These are phyloP conservation scores for Rhododendron henanense DNA, from an alignment of 148 eudicot species.

Conservation along the genomic window DNA sequence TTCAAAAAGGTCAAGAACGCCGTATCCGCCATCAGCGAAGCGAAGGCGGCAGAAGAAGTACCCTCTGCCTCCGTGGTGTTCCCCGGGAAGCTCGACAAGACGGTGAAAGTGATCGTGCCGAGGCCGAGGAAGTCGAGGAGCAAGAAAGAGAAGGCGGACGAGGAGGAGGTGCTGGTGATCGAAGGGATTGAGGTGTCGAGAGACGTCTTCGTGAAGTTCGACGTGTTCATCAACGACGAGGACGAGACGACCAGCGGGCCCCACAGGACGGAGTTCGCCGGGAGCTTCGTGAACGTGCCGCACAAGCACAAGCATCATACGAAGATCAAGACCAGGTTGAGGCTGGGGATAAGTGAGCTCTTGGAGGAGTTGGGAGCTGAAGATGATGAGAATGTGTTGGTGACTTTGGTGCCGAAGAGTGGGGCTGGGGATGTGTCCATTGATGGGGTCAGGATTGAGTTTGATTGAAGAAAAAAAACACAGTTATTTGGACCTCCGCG, in stretches of 20 bases:
- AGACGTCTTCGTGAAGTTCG: slow-evolving; percentile 54
- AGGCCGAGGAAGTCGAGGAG: slow-evolving; percentile 68
- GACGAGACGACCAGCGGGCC: slow-evolving; percentile 39
- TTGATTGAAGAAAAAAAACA: slow-evolving; percentile 6
- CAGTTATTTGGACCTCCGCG: background rate
- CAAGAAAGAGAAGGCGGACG: slow-evolving; percentile 50
- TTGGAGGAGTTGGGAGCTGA: slow-evolving; percentile 72
- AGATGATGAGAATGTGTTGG: slow-evolving; percentile 67
- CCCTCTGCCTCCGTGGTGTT: slow-evolving; percentile 12
- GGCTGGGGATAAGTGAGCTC: slow-evolving; percentile 63
- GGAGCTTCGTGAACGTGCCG: slow-evolving; percentile 81
- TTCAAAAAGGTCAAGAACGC: slow-evolving; percentile 24
- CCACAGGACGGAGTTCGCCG: slow-evolving; percentile 67
- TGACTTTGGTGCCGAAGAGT: slow-evolving; percentile 56
- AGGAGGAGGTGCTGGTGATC: slow-evolving; percentile 49
- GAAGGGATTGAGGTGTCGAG: slow-evolving; percentile 43
- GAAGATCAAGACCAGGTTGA: slow-evolving; percentile 46
- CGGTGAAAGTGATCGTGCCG: slow-evolving; percentile 40
- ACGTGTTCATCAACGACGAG: slow-evolving; percentile 71
- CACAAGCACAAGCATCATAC: slow-evolving; percentile 46
- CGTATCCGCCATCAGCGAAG: slow-evolving; percentile 15
- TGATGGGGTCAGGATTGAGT: slow-evolving; percentile 54
- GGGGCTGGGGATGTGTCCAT: slow-evolving; percentile 39
- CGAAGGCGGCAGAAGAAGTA: slow-evolving; percentile 32
- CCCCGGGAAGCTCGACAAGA: slow-evolving; percentile 42